Evolutionary conservation across 2,329 filamentous ascomycete genomes (phyloP).

Genomic region (Penicillium griseofulvum): DNA sequence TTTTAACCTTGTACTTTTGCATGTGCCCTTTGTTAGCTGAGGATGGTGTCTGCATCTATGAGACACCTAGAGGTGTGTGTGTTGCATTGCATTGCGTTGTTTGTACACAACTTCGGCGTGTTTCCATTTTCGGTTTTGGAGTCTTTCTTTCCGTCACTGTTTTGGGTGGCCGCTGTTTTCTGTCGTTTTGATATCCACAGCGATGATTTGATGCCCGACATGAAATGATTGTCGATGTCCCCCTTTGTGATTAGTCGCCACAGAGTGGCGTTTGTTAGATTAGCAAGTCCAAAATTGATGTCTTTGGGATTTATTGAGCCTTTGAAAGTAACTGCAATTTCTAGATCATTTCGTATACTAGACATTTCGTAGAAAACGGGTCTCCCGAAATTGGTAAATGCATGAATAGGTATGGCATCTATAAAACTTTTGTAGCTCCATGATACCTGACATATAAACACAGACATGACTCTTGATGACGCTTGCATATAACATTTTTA

Average conservation of each 20-base stretch:
- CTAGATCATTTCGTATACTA: too few species aligned
- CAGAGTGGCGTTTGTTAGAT: background rate
- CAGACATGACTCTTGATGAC: background rate
- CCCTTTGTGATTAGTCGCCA: background rate
- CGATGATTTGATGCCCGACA: constrained; percentile 2
- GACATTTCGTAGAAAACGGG: background rate
- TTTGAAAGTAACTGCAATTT: background rate
- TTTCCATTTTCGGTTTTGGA: background rate
- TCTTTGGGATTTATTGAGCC: background rate
- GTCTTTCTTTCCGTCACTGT: background rate
- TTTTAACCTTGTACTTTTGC: constrained; percentile 8
- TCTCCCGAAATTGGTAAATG: background rate
- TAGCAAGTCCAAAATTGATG: background rate
- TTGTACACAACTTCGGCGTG: background rate
- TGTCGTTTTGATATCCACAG: constrained; percentile 11
- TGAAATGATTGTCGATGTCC: background rate
- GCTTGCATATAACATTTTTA: constrained; percentile 5
- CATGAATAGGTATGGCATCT: background rate
- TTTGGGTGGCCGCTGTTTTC: constrained; percentile 2
- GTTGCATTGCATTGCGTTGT: background rate
- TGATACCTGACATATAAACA: background rate
- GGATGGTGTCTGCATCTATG: constrained; percentile 2
- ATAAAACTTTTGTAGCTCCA: constrained; percentile 5
- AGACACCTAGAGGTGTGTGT: background rate
- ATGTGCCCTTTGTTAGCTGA: constrained; percentile 6